Percentiles rank a stretch among this genome's conserved stretches.
Evolutionary conservation across 192 early-diverging fungal species (phyloP).

Genomic region (Allomyces macrogynus): DNA sequence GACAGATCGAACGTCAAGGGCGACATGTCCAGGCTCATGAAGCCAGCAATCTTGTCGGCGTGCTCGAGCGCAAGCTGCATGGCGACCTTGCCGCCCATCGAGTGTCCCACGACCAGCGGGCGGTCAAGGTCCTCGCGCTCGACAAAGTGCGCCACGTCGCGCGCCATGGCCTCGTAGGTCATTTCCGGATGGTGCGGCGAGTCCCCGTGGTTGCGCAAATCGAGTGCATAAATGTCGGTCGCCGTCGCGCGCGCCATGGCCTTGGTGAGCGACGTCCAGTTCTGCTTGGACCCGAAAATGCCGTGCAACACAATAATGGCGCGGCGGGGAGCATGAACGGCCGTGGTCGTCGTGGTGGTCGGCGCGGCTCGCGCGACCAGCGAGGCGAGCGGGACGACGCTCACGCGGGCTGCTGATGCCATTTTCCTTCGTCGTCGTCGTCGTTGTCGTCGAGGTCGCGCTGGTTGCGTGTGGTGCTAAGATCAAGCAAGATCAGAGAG

Average conservation of each 20-base stretch:
- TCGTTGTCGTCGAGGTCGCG: too few species aligned
- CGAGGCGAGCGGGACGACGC: too few species aligned
- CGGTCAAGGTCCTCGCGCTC: slow-evolving; percentile 27
- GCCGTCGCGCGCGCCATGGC: slow-evolving; percentile 37
- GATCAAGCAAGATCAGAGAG: too few species aligned
- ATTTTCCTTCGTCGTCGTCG: too few species aligned
- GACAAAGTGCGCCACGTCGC: slow-evolving; percentile 53
- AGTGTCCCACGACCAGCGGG: slow-evolving; percentile 63
- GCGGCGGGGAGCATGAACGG: too few species aligned
- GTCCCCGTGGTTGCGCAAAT: slow-evolving; percentile 88
- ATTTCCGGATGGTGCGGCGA: slow-evolving; percentile 47
- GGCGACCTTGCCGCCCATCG: slow-evolving; percentile 66
- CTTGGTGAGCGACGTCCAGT: slow-evolving; percentile 72
- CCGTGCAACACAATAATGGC: slow-evolving; percentile 44
- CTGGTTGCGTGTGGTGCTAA: too few species aligned
- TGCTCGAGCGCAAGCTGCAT: slow-evolving; percentile 41
- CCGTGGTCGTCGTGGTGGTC: too few species aligned
- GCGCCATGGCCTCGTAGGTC: slow-evolving; percentile 54
- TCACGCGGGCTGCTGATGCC: too few species aligned
- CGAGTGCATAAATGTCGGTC: slow-evolving; percentile 48
- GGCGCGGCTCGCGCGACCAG: too few species aligned
- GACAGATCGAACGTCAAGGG: slow-evolving; percentile 27
- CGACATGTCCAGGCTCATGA: slow-evolving; percentile 54
- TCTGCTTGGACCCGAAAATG: too few species aligned
- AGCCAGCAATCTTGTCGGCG: slow-evolving; percentile 24